Conservation (phyloP, 2,329 filamentous ascomycete species). For the Teratosphaeria nubilosa region DNA sequence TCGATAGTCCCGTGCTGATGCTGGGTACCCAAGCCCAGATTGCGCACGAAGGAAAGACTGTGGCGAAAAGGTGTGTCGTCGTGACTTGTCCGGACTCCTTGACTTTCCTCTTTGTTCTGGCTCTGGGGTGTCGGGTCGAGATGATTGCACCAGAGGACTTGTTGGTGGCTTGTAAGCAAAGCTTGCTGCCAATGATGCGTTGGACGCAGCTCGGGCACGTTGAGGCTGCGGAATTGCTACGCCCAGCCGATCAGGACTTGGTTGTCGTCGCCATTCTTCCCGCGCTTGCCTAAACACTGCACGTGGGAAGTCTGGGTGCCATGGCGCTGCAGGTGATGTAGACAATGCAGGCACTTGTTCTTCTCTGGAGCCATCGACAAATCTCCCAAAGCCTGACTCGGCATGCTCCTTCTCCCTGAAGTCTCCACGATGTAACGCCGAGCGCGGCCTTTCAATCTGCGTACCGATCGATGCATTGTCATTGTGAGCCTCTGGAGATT, state of each 20-base stretch:
- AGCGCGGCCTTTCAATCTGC: slow-evolving; percentile 72
- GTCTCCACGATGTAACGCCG: slow-evolving; percentile 55
- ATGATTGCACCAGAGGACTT: slow-evolving; percentile 69
- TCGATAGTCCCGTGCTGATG: slow-evolving; percentile 14
- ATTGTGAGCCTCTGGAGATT: slow-evolving; percentile 11
- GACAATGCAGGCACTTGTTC: slow-evolving; percentile 21
- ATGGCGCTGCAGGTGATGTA: slow-evolving; percentile 48
- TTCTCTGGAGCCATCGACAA: slow-evolving; percentile 6
- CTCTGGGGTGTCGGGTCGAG: slow-evolving; percentile 23
- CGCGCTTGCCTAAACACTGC: slow-evolving; percentile 22
- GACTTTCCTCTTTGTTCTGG: slow-evolving; percentile 26
- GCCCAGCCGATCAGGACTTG: slow-evolving; percentile 4
- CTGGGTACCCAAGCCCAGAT: slow-evolving; percentile 28
- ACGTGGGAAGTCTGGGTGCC: slow-evolving; percentile 41
- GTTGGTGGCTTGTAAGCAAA: slow-evolving; percentile 84
- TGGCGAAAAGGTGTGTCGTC: slow-evolving; percentile 65
- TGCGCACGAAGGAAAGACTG: slow-evolving; percentile 44
- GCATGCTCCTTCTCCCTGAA: slow-evolving; percentile 41
- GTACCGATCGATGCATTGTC: slow-evolving; percentile 25
- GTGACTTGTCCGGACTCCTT: slow-evolving; percentile 39
- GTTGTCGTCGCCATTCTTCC: slow-evolving; percentile 7
- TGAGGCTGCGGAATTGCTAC: slow-evolving; percentile 30
- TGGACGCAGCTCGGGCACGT: slow-evolving; percentile 33
- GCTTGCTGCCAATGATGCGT: slow-evolving; percentile 62
- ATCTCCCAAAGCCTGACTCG: slow-evolving; percentile 8